Percentiles rank a stretch among this genome's conserved stretches.
These are phyloP conservation scores for Populus deltoides DNA, from an alignment of 345 rosid genomes.

Conservation along the genomic window DNA sequence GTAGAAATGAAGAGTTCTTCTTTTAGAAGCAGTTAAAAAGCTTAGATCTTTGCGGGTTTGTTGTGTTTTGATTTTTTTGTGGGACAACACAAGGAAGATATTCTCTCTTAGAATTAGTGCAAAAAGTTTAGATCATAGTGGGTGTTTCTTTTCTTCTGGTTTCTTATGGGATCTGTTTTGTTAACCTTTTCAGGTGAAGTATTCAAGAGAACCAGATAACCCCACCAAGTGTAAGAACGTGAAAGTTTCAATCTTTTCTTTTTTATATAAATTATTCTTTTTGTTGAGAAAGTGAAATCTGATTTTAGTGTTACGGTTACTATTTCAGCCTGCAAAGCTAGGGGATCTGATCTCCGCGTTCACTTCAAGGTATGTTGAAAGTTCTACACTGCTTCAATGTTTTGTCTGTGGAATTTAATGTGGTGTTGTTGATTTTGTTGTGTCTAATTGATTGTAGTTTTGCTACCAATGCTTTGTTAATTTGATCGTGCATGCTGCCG, in stretches of 20 bases:
- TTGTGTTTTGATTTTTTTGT: background rate
- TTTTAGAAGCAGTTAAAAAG: background rate
- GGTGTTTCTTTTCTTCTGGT: background rate
- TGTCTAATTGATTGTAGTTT: background rate
- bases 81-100: background rate
- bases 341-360: conserved; percentile 70
- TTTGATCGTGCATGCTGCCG: background rate
- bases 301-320: background rate
- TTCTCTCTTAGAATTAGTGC: background rate
- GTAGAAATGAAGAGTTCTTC: background rate
- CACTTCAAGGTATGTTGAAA: conserved; percentile 62
- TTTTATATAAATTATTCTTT: background rate
- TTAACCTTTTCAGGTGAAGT: conserved; percentile 53
- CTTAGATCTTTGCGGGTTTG: background rate
- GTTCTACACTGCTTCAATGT: background rate
- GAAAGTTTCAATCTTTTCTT: background rate
- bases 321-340: conserved; percentile 71
- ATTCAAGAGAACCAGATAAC: conserved; percentile 69
- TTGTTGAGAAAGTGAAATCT: conserved; percentile 2
- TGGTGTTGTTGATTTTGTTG: background rate
- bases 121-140: background rate
- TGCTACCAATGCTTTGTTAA: background rate
- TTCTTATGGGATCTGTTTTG: conserved; percentile 11
- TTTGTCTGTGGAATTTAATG: background rate
- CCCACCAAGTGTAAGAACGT: conserved; percentile 61